These are phyloP conservation scores for Boletus insuetus DNA, from an alignment of 768 basidiomycete genomes.

Conservation along the genomic window DNA sequence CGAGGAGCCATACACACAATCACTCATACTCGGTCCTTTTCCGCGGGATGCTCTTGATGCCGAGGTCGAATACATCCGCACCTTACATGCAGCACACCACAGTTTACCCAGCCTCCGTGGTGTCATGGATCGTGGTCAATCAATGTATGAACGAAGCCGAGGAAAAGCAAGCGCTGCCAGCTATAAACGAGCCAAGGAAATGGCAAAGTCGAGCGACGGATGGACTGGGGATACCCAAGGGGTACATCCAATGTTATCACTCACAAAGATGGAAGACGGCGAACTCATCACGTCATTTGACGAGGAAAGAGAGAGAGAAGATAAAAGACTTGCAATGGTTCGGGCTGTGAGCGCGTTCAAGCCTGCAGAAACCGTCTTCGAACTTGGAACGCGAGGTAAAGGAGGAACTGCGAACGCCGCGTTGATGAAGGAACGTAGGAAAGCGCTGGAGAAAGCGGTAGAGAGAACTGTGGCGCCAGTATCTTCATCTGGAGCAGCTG, in stretches of 20 bases:
- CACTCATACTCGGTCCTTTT: conserved; percentile 79
- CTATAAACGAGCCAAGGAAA: conserved; percentile 87
- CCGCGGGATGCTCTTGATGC: conserved; percentile 77
- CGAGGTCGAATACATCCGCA: conserved; percentile 76
- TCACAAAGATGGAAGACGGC: conserved; percentile 36
- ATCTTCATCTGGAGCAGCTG: conserved; percentile 32
- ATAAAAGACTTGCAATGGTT: conserved; percentile 63
- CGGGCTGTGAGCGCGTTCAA: conserved; percentile 77
- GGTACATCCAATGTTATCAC: conserved; percentile 63
- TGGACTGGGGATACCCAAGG: conserved; percentile 65
- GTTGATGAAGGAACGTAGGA: conserved; percentile 87
- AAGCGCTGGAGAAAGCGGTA: conserved; percentile 66
- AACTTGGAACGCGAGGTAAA: conserved; percentile 75
- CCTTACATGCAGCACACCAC: conserved; percentile 62
- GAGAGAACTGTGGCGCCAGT: conserved; percentile 40
- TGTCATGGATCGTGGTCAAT: conserved; percentile 86
- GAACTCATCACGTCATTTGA: conserved; percentile 10
- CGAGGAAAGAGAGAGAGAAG: conserved; percentile 36
- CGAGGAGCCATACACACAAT: conserved; percentile 66
- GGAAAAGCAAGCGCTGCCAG: conserved; percentile 84
- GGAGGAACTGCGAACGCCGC: conserved; percentile 53
- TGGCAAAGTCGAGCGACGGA: conserved; percentile 62
- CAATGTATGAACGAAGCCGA: conserved; percentile 92
- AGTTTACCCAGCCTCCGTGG: conserved; percentile 64
- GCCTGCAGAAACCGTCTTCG: conserved; percentile 89